Evolutionary conservation across 164 flowering plant genomes (phyloP).

Genomic region (Vitis cinerea): DNA sequence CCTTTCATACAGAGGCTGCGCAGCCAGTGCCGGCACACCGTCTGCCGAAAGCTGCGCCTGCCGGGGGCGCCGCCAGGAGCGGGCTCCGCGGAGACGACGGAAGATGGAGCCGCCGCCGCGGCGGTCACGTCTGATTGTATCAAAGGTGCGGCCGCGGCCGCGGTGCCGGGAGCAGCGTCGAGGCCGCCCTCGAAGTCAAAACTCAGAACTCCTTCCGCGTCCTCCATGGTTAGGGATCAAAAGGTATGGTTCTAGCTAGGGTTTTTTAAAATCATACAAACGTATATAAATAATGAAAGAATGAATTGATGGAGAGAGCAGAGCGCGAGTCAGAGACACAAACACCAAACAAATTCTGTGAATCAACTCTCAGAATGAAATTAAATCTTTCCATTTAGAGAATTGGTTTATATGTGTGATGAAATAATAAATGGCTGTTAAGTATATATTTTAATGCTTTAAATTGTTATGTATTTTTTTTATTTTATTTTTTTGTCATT

Average conservation of each 20-base stretch:
- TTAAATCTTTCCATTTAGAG: too few relatives aligned
- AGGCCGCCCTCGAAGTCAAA: slow-evolving; percentile 98
- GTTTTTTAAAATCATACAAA: too few relatives aligned
- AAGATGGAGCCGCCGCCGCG: neutral
- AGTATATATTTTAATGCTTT: too few relatives aligned
- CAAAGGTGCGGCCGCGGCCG: slow-evolving; percentile 47
- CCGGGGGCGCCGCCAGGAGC: slow-evolving; percentile 20
- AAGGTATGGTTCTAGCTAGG: too few relatives aligned
- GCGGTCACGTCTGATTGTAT: slow-evolving; percentile 37
- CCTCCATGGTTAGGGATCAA: slow-evolving; percentile 51
- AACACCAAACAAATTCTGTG: too few relatives aligned
- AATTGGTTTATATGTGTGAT: too few relatives aligned
- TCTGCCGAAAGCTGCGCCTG: slow-evolving; percentile 88
- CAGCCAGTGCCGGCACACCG: slow-evolving; percentile 98
- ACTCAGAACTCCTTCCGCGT: slow-evolving; percentile 80
- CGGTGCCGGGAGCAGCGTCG: slow-evolving; percentile 56
- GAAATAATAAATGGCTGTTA: too few relatives aligned
- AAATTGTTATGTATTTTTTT: too few relatives aligned
- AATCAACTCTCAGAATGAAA: too few relatives aligned
- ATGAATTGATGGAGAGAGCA: neutral
- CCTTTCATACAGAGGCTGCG: slow-evolving; percentile 98
- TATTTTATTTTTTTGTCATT: too few relatives aligned
- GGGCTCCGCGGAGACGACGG: slow-evolving; percentile 12
- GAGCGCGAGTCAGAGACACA: neutral
- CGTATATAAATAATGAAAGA: too few relatives aligned